Evolutionary conservation across 345 rosid genomes (phyloP).

Genomic region (Hibiscus syriacus): DNA sequence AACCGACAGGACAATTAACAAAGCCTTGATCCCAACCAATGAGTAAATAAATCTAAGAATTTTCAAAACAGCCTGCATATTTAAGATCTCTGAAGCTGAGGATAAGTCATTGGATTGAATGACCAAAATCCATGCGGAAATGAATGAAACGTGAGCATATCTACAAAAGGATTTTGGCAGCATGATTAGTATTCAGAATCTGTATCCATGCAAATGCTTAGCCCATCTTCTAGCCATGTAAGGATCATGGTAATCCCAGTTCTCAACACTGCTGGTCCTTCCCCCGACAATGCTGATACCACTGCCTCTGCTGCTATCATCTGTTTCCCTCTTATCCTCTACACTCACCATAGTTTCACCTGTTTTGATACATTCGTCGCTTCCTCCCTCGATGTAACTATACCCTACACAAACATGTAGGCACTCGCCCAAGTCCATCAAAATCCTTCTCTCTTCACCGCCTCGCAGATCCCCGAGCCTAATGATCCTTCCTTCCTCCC

Average conservation of each 20-base stretch:
- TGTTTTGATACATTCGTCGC: constrained; percentile 30
- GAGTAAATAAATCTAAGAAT: not conserved
- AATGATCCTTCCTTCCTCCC: constrained; percentile 46
- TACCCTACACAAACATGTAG: constrained; percentile 42
- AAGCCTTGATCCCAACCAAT: not conserved
- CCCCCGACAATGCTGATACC: constrained; percentile 28
- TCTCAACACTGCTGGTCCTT: constrained; percentile 46
- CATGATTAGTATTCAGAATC: constrained; percentile 30
- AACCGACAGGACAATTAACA: not conserved
- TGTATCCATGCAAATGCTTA: constrained; percentile 67
- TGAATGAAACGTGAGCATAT: constrained; percentile 7
- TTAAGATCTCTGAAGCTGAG: not conserved
- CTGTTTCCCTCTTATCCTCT: constrained; percentile 32
- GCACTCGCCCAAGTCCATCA: constrained; percentile 44
- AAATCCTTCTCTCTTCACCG: constrained; percentile 54
- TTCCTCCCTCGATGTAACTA: constrained; percentile 66
- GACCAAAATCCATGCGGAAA: constrained; percentile 12
- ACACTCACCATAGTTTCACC: constrained; percentile 54
- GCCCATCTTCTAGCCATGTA: constrained; percentile 87
- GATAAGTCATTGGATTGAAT: constrained; percentile 4
- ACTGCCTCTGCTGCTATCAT: constrained; percentile 17
- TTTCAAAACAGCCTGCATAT: not conserved
- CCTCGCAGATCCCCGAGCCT: constrained; percentile 62
- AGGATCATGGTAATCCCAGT: constrained; percentile 72
- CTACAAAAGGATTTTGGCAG: not conserved